Percentiles rank a stretch among this genome's conserved stretches.
These are phyloP conservation scores for Aspergillus sp. DNA, from an alignment of 2,329 filamentous ascomycete genomes.

Conservation along the genomic window DNA sequence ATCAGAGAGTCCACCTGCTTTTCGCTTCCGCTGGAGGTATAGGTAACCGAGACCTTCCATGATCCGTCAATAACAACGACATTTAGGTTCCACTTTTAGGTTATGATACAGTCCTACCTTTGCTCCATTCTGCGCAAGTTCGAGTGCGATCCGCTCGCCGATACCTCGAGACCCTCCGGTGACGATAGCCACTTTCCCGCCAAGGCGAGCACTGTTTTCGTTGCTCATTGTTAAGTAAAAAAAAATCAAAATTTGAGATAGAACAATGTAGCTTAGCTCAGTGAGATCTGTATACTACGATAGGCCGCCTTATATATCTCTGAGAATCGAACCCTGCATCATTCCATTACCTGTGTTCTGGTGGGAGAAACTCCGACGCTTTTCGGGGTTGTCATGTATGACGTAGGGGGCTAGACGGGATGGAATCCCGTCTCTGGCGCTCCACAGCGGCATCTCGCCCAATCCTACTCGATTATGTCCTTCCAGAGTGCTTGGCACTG, in stretches of 20 bases:
- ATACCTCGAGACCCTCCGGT: background rate
- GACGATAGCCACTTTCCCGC: background rate
- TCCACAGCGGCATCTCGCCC: no score
- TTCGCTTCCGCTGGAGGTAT: background rate
- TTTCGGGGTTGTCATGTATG: background rate
- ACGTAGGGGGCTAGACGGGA: background rate
- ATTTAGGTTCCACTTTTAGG: background rate
- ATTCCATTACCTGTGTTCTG: no score
- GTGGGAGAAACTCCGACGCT: background rate
- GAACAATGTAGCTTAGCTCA: background rate
- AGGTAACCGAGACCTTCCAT: background rate
- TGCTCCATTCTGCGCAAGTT: background rate
- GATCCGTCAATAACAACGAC: background rate
- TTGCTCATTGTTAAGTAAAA: background rate
- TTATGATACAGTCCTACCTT: background rate
- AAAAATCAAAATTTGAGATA: background rate
- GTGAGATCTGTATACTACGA: background rate
- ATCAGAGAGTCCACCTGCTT: background rate
- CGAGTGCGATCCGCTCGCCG: background rate
- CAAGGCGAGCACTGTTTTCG: background rate
- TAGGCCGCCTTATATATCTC: background rate
- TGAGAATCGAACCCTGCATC: background rate
- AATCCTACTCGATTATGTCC: background rate
- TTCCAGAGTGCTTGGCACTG: background rate
- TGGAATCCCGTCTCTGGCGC: no score